phyloP scores from a whole-genome alignment of 345 rosid genomes.

The Eucalyptus curtisii region DNA sequence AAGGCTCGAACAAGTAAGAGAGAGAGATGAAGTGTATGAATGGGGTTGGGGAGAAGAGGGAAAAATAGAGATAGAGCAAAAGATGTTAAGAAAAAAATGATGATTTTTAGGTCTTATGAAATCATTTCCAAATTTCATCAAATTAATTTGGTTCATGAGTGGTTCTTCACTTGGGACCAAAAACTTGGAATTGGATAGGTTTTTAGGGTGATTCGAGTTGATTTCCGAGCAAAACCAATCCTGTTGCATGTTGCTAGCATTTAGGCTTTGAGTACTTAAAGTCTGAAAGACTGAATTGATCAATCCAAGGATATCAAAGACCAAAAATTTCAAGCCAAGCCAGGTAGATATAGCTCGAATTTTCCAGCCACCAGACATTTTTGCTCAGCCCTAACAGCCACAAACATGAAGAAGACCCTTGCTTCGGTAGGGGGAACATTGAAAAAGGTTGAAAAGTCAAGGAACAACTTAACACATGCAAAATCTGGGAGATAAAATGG shows the following conservation, averaged over 20 bases:
- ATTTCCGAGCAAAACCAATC: no score
- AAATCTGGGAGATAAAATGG: not conserved
- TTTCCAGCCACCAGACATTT: not conserved
- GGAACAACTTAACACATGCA: not conserved
- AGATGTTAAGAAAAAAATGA: not conserved
- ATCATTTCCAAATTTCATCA: no score
- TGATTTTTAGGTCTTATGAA: no score
- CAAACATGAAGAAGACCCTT: not conserved
- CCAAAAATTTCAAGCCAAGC: not conserved
- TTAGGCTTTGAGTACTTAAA: not conserved
- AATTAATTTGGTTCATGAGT: not conserved
- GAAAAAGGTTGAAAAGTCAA: not conserved
- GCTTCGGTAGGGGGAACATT: not conserved
- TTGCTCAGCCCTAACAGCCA: not conserved
- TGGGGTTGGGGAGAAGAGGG: no score
- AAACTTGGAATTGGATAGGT: accelerated
- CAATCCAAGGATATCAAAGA: not conserved
- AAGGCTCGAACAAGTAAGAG: accelerated
- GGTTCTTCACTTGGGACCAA: not conserved
- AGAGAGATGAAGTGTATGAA: no score
- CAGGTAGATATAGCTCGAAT: not conserved
- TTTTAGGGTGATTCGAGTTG: no score
- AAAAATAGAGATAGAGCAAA: no score
- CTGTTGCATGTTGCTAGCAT: not conserved
- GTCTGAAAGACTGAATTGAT: not conserved